A percentile compares a stretch with the other conserved stretches of the same genome.
These are phyloP conservation scores for Acer negundo DNA, from an alignment of 345 rosid genomes.

Conservation along the genomic window DNA sequence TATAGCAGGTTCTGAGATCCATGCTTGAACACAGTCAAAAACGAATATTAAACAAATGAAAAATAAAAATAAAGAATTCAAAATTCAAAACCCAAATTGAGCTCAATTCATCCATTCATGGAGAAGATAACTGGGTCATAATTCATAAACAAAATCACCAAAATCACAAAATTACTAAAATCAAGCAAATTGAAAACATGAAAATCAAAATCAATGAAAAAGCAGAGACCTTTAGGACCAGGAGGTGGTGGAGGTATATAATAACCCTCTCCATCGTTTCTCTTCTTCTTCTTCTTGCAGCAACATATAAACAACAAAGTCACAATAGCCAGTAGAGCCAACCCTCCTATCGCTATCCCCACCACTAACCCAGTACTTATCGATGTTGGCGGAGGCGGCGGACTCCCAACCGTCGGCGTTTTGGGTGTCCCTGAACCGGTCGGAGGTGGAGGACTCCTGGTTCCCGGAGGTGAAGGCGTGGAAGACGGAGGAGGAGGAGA, in stretches of 20 bases:
- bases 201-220: neutral
- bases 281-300: slow-evolving; percentile 58
- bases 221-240: slow-evolving; percentile 50
- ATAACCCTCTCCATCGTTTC: slow-evolving; percentile 44
- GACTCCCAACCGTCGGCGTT: slow-evolving; percentile 33
- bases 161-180: neutral
- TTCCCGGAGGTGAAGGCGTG: slow-evolving; percentile 37
- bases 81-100: neutral
- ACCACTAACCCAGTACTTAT: slow-evolving; percentile 62
- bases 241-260: slow-evolving; percentile 56
- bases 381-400: slow-evolving; percentile 40
- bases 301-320: slow-evolving; percentile 56
- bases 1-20: neutral
- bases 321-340: slow-evolving; percentile 40
- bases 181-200: neutral
- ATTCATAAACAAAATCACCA: neutral
- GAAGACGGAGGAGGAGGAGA: slow-evolving; percentile 36
- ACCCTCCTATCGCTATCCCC: slow-evolving; percentile 68
- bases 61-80: neutral
- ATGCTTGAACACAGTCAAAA: slow-evolving; percentile 2
- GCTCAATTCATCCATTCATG: neutral
- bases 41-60: neutral
- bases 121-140: neutral
- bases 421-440: slow-evolving; percentile 27
- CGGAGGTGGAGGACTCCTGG: slow-evolving; percentile 33